Conservation (phyloP, 2,329 filamentous ascomycete species). For the Nemania abortiva region DNA sequence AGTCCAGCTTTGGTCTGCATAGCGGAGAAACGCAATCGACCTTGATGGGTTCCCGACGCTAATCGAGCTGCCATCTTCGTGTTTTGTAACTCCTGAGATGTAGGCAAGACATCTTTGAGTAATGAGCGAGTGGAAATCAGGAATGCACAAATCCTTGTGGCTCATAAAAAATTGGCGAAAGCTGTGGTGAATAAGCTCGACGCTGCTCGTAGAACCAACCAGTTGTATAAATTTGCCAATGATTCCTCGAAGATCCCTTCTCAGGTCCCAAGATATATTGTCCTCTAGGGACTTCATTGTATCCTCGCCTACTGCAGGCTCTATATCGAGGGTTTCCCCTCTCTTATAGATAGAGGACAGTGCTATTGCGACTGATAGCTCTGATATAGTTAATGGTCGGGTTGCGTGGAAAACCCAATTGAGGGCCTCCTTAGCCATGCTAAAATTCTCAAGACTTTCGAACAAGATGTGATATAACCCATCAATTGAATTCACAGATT, state of each 20-base stretch:
- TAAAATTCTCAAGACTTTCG: background rate
- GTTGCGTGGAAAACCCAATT: background rate
- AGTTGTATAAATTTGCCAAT: background rate
- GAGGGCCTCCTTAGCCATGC: background rate
- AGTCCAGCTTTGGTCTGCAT: constrained; percentile 2
- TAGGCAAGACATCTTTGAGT: background rate
- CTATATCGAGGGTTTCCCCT: background rate
- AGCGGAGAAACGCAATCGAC: background rate
- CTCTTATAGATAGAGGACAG: background rate
- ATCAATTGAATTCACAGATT: background rate
- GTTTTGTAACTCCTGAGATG: background rate
- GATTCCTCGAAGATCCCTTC: background rate
- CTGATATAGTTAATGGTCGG: background rate
- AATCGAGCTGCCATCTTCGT: background rate
- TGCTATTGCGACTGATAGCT: background rate
- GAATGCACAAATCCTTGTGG: background rate
- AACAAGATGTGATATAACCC: background rate
- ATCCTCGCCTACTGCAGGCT: background rate
- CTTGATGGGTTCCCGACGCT: background rate
- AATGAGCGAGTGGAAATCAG: background rate
- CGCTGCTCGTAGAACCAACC: background rate
- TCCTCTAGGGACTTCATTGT: background rate
- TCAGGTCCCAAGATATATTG: background rate
- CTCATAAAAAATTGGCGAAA: background rate
- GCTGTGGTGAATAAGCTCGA: background rate